phyloP scores from a whole-genome alignment of 2,329 filamentous ascomycete genomes.

The Rhynchosporium agropyri region DNA sequence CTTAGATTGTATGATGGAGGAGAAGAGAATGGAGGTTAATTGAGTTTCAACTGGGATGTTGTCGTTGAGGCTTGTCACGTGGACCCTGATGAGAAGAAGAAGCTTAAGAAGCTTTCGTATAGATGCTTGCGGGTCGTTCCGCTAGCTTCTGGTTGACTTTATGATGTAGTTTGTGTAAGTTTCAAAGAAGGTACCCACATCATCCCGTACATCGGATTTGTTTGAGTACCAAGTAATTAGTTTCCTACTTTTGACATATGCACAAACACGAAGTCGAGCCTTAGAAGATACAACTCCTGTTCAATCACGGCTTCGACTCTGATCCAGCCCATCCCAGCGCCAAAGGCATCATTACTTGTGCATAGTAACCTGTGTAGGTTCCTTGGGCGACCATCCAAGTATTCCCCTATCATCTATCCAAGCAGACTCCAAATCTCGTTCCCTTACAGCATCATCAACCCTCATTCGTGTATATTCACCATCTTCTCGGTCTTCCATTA shows the following conservation, averaged over 20 bases:
- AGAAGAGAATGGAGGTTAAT: neutral
- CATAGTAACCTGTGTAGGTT: neutral
- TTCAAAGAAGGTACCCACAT: too few relatives aligned
- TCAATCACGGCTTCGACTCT: constrained; percentile 11
- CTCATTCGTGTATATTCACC: constrained; percentile 19
- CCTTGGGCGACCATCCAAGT: constrained; percentile 8
- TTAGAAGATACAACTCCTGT: constrained; percentile 7
- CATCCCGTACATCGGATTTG: too few relatives aligned
- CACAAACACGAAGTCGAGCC: neutral
- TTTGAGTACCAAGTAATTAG: neutral
- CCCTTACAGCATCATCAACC: constrained; percentile 15
- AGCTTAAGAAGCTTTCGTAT: neutral
- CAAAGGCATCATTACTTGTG: neutral
- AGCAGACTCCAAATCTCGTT: constrained; percentile 31
- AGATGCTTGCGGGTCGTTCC: neutral
- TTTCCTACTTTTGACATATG: neutral
- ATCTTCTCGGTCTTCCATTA: constrained; percentile 25
- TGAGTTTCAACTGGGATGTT: neutral
- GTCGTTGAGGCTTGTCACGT: constrained; percentile 14
- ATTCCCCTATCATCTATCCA: constrained; percentile 31
- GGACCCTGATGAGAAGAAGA: neutral
- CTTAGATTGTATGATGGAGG: neutral
- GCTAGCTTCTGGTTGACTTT: constrained; percentile 6
- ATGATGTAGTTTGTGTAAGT: neutral
- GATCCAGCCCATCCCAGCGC: neutral